phyloP scores from a whole-genome alignment of 163 green algal genomes.

The Coccomyxa subellipsoidea region DNA sequence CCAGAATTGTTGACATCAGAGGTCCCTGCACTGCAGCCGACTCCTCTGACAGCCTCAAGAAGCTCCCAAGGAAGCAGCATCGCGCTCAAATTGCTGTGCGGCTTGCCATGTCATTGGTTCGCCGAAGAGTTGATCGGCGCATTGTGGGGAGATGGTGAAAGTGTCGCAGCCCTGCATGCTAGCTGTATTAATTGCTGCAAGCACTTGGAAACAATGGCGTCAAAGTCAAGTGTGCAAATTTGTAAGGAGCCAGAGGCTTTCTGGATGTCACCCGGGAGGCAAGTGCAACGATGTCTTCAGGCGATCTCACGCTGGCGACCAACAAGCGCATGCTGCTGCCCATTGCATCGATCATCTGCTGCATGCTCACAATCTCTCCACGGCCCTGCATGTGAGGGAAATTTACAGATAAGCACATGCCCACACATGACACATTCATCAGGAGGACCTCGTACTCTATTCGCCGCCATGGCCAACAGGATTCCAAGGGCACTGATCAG shows the following conservation, averaged over 20 bases:
- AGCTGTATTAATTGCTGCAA: neutral
- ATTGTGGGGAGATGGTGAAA: constrained; percentile 74
- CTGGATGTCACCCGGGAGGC: constrained; percentile 33
- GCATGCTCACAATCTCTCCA: constrained; percentile 54
- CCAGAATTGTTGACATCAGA: too few relatives aligned
- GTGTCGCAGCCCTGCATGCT: constrained; percentile 65
- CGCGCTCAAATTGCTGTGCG: constrained; percentile 64
- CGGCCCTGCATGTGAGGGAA: constrained; percentile 36
- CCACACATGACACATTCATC: too few relatives aligned
- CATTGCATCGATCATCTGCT: constrained; percentile 43
- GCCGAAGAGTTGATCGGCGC: constrained; percentile 62
- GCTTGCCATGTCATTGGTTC: constrained; percentile 62
- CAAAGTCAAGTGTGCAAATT: too few relatives aligned
- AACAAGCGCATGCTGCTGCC: constrained; percentile 60
- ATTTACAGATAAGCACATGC: too few relatives aligned
- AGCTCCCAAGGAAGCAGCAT: constrained; percentile 57
- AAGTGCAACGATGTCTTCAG: constrained; percentile 57
- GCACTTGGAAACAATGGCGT: neutral
- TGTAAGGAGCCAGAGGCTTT: too few relatives aligned
- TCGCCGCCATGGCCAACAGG: too few relatives aligned
- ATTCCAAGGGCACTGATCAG: too few relatives aligned
- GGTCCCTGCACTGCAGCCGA: too few relatives aligned
- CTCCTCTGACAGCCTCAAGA: neutral
- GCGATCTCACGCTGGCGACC: constrained; percentile 66
- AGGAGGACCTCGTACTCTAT: too few relatives aligned